Evolutionary conservation across 441 rosid genomes (phyloP).

Genomic region (Jatropha multifida): DNA sequence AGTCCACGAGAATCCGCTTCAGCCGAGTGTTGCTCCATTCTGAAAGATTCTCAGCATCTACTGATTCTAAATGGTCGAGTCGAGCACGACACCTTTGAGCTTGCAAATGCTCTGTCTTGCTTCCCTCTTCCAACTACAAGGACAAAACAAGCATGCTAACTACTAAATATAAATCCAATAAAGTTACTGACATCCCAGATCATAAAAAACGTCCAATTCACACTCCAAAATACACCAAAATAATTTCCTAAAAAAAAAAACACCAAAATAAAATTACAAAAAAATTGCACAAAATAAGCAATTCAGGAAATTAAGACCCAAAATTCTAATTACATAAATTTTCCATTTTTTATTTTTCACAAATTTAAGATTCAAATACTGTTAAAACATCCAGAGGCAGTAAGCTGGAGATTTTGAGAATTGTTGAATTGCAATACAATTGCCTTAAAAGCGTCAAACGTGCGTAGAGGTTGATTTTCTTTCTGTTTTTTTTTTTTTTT

Average conservation of each 20-base stretch:
- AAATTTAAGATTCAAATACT: not conserved
- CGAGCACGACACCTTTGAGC: slow-evolving; percentile 88
- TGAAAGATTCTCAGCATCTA: slow-evolving; percentile 54
- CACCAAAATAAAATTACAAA: not conserved
- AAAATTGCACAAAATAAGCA: not conserved
- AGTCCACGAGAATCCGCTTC: slow-evolving; percentile 89
- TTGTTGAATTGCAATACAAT: not conserved
- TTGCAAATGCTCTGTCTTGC: slow-evolving; percentile 65
- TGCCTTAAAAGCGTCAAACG: not conserved
- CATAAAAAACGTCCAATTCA: not conserved
- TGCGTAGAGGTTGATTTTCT: not conserved
- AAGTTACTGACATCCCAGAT: not conserved
- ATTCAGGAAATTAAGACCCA: not conserved
- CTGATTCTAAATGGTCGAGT: slow-evolving; percentile 82
- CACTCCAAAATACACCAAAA: not conserved
- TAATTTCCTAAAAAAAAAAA: too few relatives aligned
- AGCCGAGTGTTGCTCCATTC: slow-evolving; percentile 72
- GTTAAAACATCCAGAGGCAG: not conserved
- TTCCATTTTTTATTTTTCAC: not conserved
- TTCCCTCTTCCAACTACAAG: slow-evolving; percentile 78
- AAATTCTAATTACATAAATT: not conserved
- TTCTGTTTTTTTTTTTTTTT: not conserved
- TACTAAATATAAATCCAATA: not conserved
- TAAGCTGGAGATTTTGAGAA: not conserved
- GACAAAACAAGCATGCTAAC: slow-evolving; percentile 9